Base-by-base conservation (phyloP, 805 yeast species). In the Hanseniaspora pseudoguilliermondii region DNA sequence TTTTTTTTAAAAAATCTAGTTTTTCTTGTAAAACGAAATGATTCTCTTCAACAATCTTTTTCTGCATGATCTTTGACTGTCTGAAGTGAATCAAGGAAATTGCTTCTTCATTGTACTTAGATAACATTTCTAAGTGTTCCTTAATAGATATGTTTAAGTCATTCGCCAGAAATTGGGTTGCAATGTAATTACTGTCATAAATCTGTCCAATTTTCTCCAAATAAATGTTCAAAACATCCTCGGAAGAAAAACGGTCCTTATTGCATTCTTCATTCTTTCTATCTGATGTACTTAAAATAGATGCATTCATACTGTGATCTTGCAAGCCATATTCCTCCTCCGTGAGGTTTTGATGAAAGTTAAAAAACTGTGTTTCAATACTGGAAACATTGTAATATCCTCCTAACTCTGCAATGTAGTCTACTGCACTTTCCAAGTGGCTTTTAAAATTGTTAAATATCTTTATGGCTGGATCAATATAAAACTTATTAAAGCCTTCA, bases 161-260 rank as follows among this genome's bases (percentile, higher is more conserved):
- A 36, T 55, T 43, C 3, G 69, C 67, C 43, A 75, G 60, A 27
- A 73, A 71, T 57, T 74, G 77, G 9, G 75, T 65, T 21, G 81
- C 77, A 20, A 82, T 76, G 59, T 78, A 81, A 40, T 77, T 80
- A 41, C 82, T 77, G 66, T 93, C 97, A 59, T 86, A 82, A 1
- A 89, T 84, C 63, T 86, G 89, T 1, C 97, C 97, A 32, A 88
- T 79, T 59, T 81, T 80, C 65, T 93, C 97, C 65, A 61, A 80
- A 72, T 59, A 81, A 7, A 54, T 49, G 2, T 86, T 85, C 18
- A 79, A 66, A 54, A 81, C 82, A 2, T 80, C 75, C 59, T 77
- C 75, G 4, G 49, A 25, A 1, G 29, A 29, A 60, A 80, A 83
- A 23, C 69, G 68, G 6, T 82, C 77, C 6, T 18, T 38, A 20